Evolutionary conservation across 176 grass and related monocot genomes (phyloP).

Genomic region (Musa beccarii): DNA sequence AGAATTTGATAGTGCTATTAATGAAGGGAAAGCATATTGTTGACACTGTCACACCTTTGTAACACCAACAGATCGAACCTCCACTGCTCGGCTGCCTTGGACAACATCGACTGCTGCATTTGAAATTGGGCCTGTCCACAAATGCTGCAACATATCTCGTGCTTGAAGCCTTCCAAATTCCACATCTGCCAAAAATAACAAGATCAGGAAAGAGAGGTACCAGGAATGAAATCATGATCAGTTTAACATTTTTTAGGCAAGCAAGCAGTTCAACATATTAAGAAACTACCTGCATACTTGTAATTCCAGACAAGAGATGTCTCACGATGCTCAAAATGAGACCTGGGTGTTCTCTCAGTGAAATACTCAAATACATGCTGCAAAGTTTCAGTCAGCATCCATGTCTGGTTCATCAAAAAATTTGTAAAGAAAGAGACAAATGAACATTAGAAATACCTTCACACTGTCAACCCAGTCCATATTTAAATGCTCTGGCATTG

Average conservation of each 20-base stretch:
- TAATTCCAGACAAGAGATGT: constrained; percentile 99
- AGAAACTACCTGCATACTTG: constrained; percentile 78
- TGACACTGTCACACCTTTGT: constrained; percentile 46
- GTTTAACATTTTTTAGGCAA: background rate
- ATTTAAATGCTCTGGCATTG: constrained; percentile 98
- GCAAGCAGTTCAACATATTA: constrained; percentile 1
- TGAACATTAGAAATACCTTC: constrained; percentile 42
- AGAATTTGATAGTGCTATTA: too few relatives aligned
- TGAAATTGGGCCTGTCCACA: constrained; percentile 97
- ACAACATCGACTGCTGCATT: constrained; percentile 98
- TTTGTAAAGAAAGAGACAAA: background rate
- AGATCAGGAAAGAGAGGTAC: background rate
- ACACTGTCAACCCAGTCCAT: constrained; percentile 99
- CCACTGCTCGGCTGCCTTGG: constrained; percentile 95
- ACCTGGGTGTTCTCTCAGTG: constrained; percentile 92
- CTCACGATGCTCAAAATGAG: constrained; percentile 96
- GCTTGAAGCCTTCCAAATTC: constrained; percentile 98
- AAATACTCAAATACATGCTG: constrained; percentile 99
- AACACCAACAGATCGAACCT: constrained; percentile 95
- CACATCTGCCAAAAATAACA: constrained; percentile 44
- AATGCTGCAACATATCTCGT: constrained; percentile 97
- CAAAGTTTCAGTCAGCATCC: constrained; percentile 26
- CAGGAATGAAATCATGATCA: background rate
- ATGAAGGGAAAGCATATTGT: background rate
- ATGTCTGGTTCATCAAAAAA: constrained; percentile 15